Evolutionary conservation across 371 early-diverging fungal species (phyloP).

Genomic region (Apophysomyces ossiformis): DNA sequence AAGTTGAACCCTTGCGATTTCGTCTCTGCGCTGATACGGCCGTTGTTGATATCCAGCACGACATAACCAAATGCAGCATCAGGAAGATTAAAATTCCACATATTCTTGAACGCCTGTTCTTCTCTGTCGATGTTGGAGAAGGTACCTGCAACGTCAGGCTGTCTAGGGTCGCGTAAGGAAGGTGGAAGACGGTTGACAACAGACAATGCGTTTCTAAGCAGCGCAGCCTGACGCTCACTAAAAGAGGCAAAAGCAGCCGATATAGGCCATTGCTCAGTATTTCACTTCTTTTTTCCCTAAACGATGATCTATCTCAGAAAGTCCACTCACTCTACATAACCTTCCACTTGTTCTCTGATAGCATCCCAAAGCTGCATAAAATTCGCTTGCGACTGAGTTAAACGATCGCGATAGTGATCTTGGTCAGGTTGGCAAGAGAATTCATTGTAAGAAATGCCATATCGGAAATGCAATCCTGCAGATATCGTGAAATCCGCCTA

Average conservation of each 20-base stretch:
- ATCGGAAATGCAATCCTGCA: conserved; percentile 71
- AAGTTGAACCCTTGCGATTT: conserved; percentile 66
- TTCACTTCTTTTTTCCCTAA: background rate
- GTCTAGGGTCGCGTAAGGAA: conserved; percentile 19
- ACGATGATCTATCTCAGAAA: background rate
- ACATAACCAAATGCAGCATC: conserved; percentile 66
- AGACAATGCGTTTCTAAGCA: conserved; percentile 59
- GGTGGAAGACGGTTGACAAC: conserved; percentile 64
- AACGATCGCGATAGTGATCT: conserved; percentile 61
- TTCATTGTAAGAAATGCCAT: conserved; percentile 71
- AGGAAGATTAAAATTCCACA: conserved; percentile 74
- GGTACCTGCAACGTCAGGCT: conserved; percentile 12
- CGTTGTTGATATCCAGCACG: conserved; percentile 58
- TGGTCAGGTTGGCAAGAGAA: conserved; percentile 67
- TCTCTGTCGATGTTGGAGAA: conserved; percentile 38
- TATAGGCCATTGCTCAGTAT: too few relatives aligned
- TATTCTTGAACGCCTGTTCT: conserved; percentile 67
- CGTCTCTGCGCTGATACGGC: conserved; percentile 56
- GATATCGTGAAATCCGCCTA: conserved; percentile 73
- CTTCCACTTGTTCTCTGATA: conserved; percentile 63
- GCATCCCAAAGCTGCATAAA: conserved; percentile 66
- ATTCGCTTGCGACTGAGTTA: conserved; percentile 59
- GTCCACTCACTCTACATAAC: conserved; percentile 56
- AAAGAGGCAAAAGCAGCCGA: background rate
- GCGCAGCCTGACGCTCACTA: conserved; percentile 56